These are phyloP conservation scores for Pontederia crassipes DNA, from an alignment of 176 grass and related monocot species.

Conservation along the genomic window DNA sequence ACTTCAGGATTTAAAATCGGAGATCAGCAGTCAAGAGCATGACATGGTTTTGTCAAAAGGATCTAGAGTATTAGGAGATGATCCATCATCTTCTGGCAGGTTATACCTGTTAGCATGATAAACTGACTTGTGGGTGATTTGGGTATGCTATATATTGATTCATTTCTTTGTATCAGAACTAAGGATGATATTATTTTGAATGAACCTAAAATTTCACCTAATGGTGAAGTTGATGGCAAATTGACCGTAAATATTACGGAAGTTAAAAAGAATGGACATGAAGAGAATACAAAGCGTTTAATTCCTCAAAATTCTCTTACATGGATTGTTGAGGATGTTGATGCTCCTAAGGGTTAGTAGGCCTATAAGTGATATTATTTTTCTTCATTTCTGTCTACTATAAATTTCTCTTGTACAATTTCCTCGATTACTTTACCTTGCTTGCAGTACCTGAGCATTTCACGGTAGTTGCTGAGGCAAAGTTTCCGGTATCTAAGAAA, in stretches of 20 bases:
- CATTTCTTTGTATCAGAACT: constrained; percentile 27
- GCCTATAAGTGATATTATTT: not conserved
- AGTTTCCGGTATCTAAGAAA: constrained; percentile 52
- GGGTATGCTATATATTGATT: not conserved
- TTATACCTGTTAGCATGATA: constrained; percentile 29
- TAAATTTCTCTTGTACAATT: not conserved
- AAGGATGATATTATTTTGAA: constrained; percentile 23
- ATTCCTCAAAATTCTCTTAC: constrained; percentile 30
- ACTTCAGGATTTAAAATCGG: constrained; percentile 56
- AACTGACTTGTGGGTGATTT: constrained; percentile 7
- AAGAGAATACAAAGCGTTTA: constrained; percentile 23
- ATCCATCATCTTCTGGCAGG: constrained; percentile 43
- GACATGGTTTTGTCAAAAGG: constrained; percentile 35
- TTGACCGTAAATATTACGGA: constrained; percentile 41
- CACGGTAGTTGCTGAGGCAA: constrained; percentile 54
- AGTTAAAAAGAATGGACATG: constrained; percentile 32
- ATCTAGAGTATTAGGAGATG: constrained; percentile 46
- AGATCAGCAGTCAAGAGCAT: constrained; percentile 50
- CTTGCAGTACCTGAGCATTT: constrained; percentile 64
- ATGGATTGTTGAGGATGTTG: constrained; percentile 41
- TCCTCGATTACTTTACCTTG: not conserved
- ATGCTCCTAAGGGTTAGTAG: constrained; percentile 65
- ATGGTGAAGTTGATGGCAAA: constrained; percentile 29
- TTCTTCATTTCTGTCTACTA: constrained; percentile 4
- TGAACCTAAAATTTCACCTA: constrained; percentile 31